Conservation (phyloP, 371 early-diverging fungal genomes). For the Funneliformis caledonium region DNA sequence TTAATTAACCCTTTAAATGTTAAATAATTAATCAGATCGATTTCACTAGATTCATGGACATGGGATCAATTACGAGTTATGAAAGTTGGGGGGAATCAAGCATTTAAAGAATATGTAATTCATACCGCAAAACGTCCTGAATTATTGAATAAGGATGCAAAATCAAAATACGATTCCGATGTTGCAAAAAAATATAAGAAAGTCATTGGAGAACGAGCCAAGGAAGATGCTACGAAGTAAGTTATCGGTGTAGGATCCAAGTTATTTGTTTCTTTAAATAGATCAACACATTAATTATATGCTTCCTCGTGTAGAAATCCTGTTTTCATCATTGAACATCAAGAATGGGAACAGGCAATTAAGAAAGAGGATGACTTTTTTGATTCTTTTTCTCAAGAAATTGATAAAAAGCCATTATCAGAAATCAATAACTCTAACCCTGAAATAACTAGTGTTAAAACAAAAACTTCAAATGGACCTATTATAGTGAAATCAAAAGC, state of each 20-base stretch:
- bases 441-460: background rate
- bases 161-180: constrained; percentile 80
- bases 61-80: constrained; percentile 94
- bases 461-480: background rate
- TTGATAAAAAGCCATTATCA: background rate
- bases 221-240: constrained; percentile 75
- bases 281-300: background rate
- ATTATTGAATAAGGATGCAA: constrained; percentile 69
- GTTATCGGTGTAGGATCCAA: constrained; percentile 29
- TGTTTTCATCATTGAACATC: constrained; percentile 15
- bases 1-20: background rate
- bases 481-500: background rate
- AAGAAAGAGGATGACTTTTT: constrained; percentile 37
- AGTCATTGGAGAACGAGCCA: constrained; percentile 70
- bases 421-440: background rate
- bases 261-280: background rate
- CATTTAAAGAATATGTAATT: constrained; percentile 81
- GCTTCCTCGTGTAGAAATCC: constrained; percentile 9
- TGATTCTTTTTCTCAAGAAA: constrained; percentile 22
- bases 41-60: constrained; percentile 89
- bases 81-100: constrained; percentile 88
- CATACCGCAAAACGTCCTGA: constrained; percentile 58
- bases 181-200: constrained; percentile 87
- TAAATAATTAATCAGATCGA: constrained; percentile 63
- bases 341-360: constrained; percentile 29